Evolutionary conservation across 371 early-diverging fungal genomes (phyloP).

Genomic region (Chytridium lagenaria): DNA sequence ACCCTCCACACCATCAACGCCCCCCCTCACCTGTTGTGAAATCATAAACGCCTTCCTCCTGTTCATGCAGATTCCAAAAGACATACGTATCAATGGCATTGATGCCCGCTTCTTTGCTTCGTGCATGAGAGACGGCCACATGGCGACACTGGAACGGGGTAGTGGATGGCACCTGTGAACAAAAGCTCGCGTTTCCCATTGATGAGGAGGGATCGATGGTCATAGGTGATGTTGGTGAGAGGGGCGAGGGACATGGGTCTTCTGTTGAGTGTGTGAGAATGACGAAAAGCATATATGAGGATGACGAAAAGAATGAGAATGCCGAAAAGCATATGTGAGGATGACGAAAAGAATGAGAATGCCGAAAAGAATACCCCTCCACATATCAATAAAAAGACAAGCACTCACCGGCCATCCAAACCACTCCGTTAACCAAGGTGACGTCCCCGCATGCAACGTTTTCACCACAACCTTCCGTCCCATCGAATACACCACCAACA

Average conservation of each 20-base stretch:
- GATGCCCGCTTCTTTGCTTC: conserved; percentile 54
- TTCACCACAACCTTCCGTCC: too few relatives aligned
- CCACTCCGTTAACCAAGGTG: neutral
- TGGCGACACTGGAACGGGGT: conserved; percentile 54
- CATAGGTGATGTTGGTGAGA: conserved; percentile 44
- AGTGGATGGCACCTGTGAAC: conserved; percentile 58
- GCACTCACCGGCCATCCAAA: neutral
- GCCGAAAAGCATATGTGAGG: neutral
- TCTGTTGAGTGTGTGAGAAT: too few relatives aligned
- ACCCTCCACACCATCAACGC: neutral
- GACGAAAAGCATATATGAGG: neutral
- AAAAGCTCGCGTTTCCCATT: conserved; percentile 49
- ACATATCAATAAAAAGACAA: too few relatives aligned
- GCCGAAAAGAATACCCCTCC: too few relatives aligned
- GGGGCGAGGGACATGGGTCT: neutral
- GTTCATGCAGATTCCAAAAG: conserved; percentile 66
- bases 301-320: neutral
- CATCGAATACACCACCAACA: too few relatives aligned
- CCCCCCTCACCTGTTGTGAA: conserved; percentile 46
- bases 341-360: neutral
- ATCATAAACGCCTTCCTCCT: conserved; percentile 50
- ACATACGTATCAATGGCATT: conserved; percentile 66
- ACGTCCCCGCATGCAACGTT: neutral
- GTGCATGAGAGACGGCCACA: conserved; percentile 58
- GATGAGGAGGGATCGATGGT: conserved; percentile 48